phyloP scores from a whole-genome alignment of 169 alveolate species.

The Cryptosporidium baileyi region DNA sequence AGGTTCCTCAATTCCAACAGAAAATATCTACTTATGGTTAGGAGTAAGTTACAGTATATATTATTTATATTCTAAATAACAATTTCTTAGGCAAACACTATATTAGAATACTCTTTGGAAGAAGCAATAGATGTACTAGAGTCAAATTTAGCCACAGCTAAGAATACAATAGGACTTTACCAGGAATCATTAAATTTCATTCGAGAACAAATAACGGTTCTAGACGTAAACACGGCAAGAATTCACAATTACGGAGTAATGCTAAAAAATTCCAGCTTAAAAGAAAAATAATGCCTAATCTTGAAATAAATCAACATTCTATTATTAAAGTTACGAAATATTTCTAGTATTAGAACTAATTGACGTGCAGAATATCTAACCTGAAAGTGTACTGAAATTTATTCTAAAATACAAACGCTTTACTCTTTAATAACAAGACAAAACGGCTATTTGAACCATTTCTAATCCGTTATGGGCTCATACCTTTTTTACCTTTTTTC shows the following conservation, averaged over 20 bases:
- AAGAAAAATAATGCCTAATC: background rate
- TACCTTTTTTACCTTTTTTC: constrained; percentile 75
- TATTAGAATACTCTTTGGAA: constrained; percentile 85
- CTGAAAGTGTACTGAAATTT: background rate
- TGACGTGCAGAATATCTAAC: constrained; percentile 7
- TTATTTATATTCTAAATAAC: background rate
- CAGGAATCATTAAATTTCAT: constrained; percentile 83
- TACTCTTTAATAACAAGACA: too few relatives aligned
- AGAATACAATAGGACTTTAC: constrained; percentile 70
- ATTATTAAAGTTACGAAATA: background rate
- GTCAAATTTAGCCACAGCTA: constrained; percentile 78
- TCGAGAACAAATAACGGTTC: constrained; percentile 82
- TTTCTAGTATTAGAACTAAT: too few relatives aligned
- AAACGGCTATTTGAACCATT: background rate
- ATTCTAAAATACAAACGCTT: background rate
- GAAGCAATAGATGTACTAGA: constrained; percentile 84
- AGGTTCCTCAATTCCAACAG: constrained; percentile 82
- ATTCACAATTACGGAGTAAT: constrained; percentile 85
- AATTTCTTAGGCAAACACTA: constrained; percentile 81
- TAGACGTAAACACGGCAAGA: constrained; percentile 89
- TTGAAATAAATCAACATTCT: background rate
- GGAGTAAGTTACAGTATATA: constrained; percentile 77
- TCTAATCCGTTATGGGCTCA: constrained; percentile 69
- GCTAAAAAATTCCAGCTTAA: constrained; percentile 73
- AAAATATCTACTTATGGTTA: constrained; percentile 83